phyloP scores from a whole-genome alignment of 2,329 filamentous ascomycete genomes.

The Aspergillus sp. region DNA sequence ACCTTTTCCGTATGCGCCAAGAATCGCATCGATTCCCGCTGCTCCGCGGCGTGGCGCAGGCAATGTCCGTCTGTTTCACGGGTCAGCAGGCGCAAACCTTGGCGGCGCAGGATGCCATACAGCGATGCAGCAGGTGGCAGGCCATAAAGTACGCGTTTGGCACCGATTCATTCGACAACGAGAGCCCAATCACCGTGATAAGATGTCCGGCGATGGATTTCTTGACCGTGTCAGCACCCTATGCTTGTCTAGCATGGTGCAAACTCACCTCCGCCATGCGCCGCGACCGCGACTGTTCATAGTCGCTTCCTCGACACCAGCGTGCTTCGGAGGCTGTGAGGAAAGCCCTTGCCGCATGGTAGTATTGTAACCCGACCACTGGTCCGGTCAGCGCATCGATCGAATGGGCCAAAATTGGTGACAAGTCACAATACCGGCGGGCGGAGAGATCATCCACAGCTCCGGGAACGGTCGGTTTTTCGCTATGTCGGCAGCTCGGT shows the following conservation, averaged over 20 bases:
- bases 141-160: constrained; percentile 27
- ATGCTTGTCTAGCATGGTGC: not conserved
- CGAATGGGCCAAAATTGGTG: not conserved
- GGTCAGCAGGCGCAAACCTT: not conserved
- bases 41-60: constrained; percentile 18
- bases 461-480: constrained; percentile 23
- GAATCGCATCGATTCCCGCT: constrained; percentile 20
- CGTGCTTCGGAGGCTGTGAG: constrained; percentile 19
- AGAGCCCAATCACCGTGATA: constrained; percentile 21
- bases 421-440: constrained; percentile 18
- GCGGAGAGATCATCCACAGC: constrained; percentile 28
- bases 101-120: constrained; percentile 10
- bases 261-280: constrained; percentile 20
- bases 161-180: constrained; percentile 25
- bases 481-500: constrained; percentile 15
- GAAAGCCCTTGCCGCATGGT: constrained; percentile 24
- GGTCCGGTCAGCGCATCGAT: not conserved
- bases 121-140: constrained; percentile 23
- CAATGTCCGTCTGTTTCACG: constrained; percentile 23
- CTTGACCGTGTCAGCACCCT: constrained; percentile 7
- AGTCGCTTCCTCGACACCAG: constrained; percentile 15
- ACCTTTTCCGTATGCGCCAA: constrained; percentile 17
- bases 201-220: constrained; percentile 21
- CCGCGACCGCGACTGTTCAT: constrained; percentile 15
- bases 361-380: constrained; percentile 33